phyloP scores from a whole-genome alignment of 2,329 filamentous ascomycete species.

The Endoconidiophora polonica region DNA sequence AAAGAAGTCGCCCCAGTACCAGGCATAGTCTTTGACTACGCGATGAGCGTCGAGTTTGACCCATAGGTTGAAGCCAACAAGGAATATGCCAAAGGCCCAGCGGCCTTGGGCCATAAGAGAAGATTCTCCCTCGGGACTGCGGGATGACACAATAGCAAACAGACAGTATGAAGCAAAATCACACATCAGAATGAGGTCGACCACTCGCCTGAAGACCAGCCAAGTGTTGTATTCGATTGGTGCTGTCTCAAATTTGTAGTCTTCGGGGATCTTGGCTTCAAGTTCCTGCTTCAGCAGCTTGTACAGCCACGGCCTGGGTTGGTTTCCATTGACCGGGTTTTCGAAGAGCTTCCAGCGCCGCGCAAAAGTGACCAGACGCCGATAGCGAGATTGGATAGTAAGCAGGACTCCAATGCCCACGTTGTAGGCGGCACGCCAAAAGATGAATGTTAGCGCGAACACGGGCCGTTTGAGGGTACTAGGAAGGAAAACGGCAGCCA shows the following conservation, averaged over 20 bases:
- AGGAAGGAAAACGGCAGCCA: conserved; percentile 59
- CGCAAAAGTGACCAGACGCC: conserved; percentile 73
- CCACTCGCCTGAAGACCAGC: conserved; percentile 86
- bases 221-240: conserved; percentile 98
- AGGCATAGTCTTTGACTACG: conserved; percentile 96
- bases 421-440: conserved; percentile 89
- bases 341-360: conserved; percentile 76
- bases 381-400: conserved; percentile 77
- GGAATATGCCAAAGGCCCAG: conserved; percentile 59
- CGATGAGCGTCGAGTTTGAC: conserved; percentile 95
- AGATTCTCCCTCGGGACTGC: conserved; percentile 57
- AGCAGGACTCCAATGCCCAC: conserved; percentile 82
- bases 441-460: conserved; percentile 71
- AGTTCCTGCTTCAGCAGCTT: conserved; percentile 72
- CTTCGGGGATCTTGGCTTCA: conserved; percentile 82
- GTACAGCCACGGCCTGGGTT: conserved; percentile 71
- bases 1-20: conserved; percentile 99
- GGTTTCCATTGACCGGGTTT: conserved; percentile 53
- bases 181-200: conserved; percentile 96
- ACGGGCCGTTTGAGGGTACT: conserved; percentile 51
- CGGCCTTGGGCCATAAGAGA: conserved; percentile 51
- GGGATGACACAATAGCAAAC: conserved; percentile 78
- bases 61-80: conserved; percentile 93
- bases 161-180: conserved; percentile 95
- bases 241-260: conserved; percentile 85